These are phyloP conservation scores for Saccharomyces hybrid DNA, from an alignment of 1,139 yeast genomes.

Conservation along the genomic window DNA sequence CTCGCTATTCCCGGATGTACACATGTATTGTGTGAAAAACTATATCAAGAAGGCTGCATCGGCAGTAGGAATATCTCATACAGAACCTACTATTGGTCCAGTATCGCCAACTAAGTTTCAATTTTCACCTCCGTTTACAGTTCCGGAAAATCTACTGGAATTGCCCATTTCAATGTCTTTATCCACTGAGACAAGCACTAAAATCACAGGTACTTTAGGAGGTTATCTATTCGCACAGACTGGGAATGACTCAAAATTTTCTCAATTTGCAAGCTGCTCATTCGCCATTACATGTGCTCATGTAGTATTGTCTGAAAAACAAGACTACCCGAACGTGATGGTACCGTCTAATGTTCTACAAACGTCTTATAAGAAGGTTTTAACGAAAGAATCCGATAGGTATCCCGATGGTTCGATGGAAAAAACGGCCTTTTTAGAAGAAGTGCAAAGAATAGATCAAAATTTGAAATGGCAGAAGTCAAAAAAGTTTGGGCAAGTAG, in stretches of 20 bases:
- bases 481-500: conserved; percentile 67
- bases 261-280: conserved; percentile 59
- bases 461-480: conserved; percentile 34
- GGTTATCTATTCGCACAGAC: conserved; percentile 81
- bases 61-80: conserved; percentile 1
- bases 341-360: conserved; percentile 79
- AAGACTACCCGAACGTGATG: conserved; percentile 59
- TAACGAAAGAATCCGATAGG: conserved; percentile 54
- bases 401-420: conserved; percentile 49
- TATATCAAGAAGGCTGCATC: conserved; percentile 44
- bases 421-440: conserved; percentile 56
- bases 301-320: conserved; percentile 60
- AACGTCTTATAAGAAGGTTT: conserved; percentile 62
- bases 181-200: conserved; percentile 56
- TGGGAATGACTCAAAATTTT: conserved; percentile 37
- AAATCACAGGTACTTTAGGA: conserved; percentile 81
- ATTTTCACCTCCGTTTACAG: conserved; percentile 70
- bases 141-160: conserved; percentile 46
- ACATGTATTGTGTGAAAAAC: conserved; percentile 64
- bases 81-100: conserved; percentile 1
- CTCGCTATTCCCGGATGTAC: conserved; percentile 69
- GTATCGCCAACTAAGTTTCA: conserved; percentile 12
- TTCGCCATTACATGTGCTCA: conserved; percentile 93
- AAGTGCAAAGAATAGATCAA: conserved; percentile 35
- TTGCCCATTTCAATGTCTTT: conserved; percentile 85